Evolutionary conservation across 2,329 filamentous ascomycete species (phyloP).

Genomic region (Pleurostoma richardsiae): DNA sequence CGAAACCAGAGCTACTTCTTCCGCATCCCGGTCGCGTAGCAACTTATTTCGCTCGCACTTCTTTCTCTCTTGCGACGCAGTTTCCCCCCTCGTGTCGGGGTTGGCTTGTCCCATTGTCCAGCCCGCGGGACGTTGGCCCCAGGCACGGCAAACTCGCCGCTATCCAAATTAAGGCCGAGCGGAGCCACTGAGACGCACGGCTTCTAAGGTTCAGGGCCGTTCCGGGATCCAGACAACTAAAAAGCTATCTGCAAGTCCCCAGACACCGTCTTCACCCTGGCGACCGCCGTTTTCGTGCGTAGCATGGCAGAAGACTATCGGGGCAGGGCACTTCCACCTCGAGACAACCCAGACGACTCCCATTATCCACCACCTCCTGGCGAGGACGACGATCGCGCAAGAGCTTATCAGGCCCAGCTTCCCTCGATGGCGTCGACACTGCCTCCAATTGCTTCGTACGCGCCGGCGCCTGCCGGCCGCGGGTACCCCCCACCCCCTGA

Average conservation of each 20-base stretch:
- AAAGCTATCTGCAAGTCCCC: background rate
- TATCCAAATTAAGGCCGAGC: too few species aligned
- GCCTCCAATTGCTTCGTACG: constrained; percentile 36
- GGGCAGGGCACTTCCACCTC: constrained; percentile 24
- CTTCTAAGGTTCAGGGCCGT: too few species aligned
- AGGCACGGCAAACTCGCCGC: background rate
- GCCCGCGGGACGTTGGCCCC: background rate
- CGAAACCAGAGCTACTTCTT: background rate
- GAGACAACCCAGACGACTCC: constrained; percentile 30
- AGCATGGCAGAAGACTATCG: constrained; percentile 33
- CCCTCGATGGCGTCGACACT: constrained; percentile 38
- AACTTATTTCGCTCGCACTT: background rate
- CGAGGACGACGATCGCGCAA: constrained; percentile 33
- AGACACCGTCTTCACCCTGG: constrained; percentile 12
- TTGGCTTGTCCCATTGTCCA: background rate
- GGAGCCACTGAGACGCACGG: too few species aligned
- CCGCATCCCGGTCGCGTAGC: background rate
- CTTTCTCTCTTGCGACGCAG: background rate
- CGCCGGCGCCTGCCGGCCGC: constrained; percentile 21
- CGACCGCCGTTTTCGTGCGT: constrained; percentile 20
- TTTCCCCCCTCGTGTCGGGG: background rate
- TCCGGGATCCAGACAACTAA: background rate
- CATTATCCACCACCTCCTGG: constrained; percentile 36
- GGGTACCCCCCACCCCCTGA: constrained; percentile 34
- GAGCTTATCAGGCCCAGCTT: constrained; percentile 18